Base-by-base conservation (phyloP, 345 rosid species). In the Psidium friedrichsthalianum region DNA sequence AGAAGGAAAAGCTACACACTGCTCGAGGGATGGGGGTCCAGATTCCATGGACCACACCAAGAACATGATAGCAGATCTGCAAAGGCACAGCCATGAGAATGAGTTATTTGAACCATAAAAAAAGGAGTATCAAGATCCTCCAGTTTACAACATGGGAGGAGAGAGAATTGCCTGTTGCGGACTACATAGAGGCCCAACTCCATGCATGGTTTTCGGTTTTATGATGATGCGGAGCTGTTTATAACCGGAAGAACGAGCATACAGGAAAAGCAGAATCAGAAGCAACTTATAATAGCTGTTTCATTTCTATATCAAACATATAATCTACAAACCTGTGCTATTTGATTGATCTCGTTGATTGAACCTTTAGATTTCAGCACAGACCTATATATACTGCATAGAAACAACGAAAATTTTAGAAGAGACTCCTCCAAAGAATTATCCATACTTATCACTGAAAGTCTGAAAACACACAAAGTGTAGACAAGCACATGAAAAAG, bases 51-150 rank as follows among this genome's bases (percentile, higher is more conserved):
- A 97, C 97, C 87, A 97, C 89, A 69, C 99, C 99, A 80, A 97
- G 98, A 86, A 94, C 94, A 90, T 95, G 98, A 90, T 97, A 97
- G 92, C 99, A 97, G 89, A 97, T 95, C 99, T 97, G 98, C 91
- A 84, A 87, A 86, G 84, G 51, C 52, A 85, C 81, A 86, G 16
- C 84, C 51, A 86, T 83, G 84, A 87, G 88, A 90, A 83, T 36
- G 86, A 86, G 64, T 82, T 74, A 86, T 56, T 84, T 84, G 81
- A 76, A n/a, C 61, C 6, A 54, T 4, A 47, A 36, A 59, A 52
- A 58, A 49, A 40, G 21, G 27, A 40, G 55, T 51, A 54, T 29
- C 76, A 57, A 8, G 25, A 47, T 47, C 86, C 6, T 69, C 55
- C 80, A 74, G 51, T 47, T 21, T 56, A 44, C 18, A 42, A 61